Evolutionary conservation across 2,329 filamentous ascomycete species (phyloP), one percentile per base, ranked within the genome.

Genomic region (Ilyonectria destructans): DNA sequence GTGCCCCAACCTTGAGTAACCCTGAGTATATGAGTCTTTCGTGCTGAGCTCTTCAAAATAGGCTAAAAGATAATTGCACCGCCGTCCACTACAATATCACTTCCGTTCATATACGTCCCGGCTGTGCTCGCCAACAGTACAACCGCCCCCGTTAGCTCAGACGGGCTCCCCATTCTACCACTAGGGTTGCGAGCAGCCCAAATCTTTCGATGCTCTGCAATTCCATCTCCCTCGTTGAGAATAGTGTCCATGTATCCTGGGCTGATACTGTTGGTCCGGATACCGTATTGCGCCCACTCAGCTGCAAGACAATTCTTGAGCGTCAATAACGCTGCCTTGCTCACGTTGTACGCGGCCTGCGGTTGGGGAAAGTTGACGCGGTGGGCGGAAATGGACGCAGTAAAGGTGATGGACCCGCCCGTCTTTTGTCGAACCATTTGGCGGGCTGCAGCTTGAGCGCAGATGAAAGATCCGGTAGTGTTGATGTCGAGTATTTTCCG

Each of bases 161-260:
- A 85, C 0, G 88, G 88, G 65, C 82, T 75, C 0, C 90, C 90
- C 89, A 93, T 92, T 29, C 91, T 81, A 0, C 90, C 89, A 80
- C 87, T 86, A 0, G 91, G 90, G 75, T 90, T 89, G 58, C 88
- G 82, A 19, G 80, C 80, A 21, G 83, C 83, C 91, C 91, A 92
- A 3, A 86, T 83, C 26, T 81, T 82, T 60, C 87, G 83, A 46
- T 85, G 84, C 40, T 84, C 82, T 7, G 84, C 84, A 48, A 92
- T 77, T 1, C 87, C 88, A 9, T 87, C 85, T 0, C 91, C 90
- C 65, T 90, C 89, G 74, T 94, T 94, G 52, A 94, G 80, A 15
- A 93, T 88, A 0, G 91, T 93, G 73, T 93, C 91, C 89, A 94
- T 93, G 71, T 95, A 94, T 1, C 92, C 92, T 0, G 92, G 92